Percentiles rank a stretch among this genome's conserved stretches.
Evolutionary conservation across 2,329 filamentous ascomycete genomes (phyloP).

Genomic region (Aurifilum marmelostoma): DNA sequence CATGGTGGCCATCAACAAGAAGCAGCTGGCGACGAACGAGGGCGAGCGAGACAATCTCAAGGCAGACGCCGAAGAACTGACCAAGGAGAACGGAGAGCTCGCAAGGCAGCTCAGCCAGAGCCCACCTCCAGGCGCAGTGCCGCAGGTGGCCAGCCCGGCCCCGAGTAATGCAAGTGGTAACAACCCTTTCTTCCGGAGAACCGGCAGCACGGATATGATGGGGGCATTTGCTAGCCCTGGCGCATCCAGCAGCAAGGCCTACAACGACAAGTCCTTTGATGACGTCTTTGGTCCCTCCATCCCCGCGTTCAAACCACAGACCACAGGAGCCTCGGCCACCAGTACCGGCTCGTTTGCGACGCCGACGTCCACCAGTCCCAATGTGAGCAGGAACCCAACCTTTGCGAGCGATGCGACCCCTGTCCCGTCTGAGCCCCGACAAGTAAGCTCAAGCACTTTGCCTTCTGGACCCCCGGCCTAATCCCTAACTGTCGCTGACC

Average conservation of each 20-base stretch:
- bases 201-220: slow-evolving; percentile 64
- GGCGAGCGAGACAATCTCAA: slow-evolving; percentile 86
- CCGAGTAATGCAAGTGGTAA: slow-evolving; percentile 73
- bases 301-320: slow-evolving; percentile 62
- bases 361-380: slow-evolving; percentile 60
- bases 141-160: slow-evolving; percentile 69
- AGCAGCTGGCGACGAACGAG: slow-evolving; percentile 89
- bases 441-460: slow-evolving; percentile 76
- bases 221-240: slow-evolving; percentile 55
- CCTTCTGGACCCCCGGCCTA: slow-evolving; percentile 70
- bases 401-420: slow-evolving; percentile 59
- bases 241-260: slow-evolving; percentile 41
- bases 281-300: slow-evolving; percentile 81
- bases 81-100: slow-evolving; percentile 63
- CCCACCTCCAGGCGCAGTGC: slow-evolving; percentile 48
- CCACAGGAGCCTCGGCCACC: slow-evolving; percentile 59
- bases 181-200: slow-evolving; percentile 90
- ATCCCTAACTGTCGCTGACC: slow-evolving; percentile 46
- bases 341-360: slow-evolving; percentile 57
- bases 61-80: slow-evolving; percentile 72
- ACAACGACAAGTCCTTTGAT: slow-evolving; percentile 74
- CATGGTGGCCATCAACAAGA: slow-evolving; percentile 96
- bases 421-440: slow-evolving; percentile 71
- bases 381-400: slow-evolving; percentile 65
- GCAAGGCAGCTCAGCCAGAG: slow-evolving; percentile 55